phyloP scores from a whole-genome alignment of 371 early-diverging fungal species.

The Circinella umbellata region DNA sequence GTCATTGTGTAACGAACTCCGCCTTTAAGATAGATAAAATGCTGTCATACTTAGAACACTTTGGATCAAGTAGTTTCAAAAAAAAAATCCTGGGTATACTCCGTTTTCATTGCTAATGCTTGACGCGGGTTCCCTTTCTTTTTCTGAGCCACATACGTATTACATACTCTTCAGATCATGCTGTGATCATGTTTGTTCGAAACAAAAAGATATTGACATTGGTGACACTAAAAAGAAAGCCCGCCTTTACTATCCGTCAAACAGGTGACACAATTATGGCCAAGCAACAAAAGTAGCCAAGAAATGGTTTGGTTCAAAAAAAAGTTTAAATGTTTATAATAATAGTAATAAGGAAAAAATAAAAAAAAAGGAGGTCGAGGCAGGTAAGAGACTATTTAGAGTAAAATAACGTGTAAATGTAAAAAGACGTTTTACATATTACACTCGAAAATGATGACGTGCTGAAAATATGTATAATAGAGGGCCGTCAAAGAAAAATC shows the following conservation, averaged over 20 bases:
- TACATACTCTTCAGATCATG: too few relatives aligned
- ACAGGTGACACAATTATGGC: background rate
- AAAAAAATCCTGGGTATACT: too few relatives aligned
- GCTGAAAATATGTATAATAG: background rate
- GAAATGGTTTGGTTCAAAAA: background rate
- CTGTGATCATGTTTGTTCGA: too few relatives aligned
- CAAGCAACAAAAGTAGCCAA: background rate
- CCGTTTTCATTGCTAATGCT: too few relatives aligned
- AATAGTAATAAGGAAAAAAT: background rate
- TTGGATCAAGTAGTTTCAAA: too few relatives aligned
- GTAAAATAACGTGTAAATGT: background rate
- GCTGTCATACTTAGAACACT: too few relatives aligned
- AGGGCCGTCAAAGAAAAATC: background rate
- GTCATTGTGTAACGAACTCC: too few relatives aligned
- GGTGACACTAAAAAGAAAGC: background rate
- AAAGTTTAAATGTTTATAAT: background rate
- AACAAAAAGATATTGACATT: background rate
- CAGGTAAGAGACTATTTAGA: too few relatives aligned
- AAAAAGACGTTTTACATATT: background rate
- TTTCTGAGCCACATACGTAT: too few relatives aligned
- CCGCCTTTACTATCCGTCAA: conserved; percentile 1
- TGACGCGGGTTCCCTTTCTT: too few relatives aligned
- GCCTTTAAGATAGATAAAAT: too few relatives aligned
- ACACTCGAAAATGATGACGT: too few relatives aligned
- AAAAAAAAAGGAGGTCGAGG: background rate